A percentile compares a stretch with the other conserved stretches of the same genome.
Evolutionary conservation across 1,139 yeast genomes (phyloP).

Genomic region (Candida sp.): DNA sequence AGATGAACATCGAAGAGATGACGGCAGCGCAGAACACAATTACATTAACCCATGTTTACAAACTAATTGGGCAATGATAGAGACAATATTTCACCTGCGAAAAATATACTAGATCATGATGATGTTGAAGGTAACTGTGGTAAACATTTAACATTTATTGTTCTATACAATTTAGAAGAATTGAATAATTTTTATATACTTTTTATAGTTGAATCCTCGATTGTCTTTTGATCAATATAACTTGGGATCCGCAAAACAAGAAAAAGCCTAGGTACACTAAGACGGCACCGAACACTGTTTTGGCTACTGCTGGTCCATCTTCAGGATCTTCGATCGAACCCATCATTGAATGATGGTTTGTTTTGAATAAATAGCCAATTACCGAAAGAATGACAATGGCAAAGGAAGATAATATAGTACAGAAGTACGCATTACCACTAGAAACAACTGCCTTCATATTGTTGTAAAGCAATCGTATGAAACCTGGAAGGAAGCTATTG

Average conservation of each 20-base stretch:
- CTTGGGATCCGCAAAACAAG: slow-evolving; percentile 86
- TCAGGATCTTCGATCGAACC: slow-evolving; percentile 90
- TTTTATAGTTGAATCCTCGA: slow-evolving; percentile 44
- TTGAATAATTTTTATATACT: not conserved
- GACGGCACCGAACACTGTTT: slow-evolving; percentile 87
- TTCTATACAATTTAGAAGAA: slow-evolving; percentile 1
- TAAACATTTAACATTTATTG: not conserved
- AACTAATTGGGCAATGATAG: no score
- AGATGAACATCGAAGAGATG: no score
- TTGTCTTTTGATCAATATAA: slow-evolving; percentile 59
- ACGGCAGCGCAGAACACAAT: no score
- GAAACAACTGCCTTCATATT: slow-evolving; percentile 35
- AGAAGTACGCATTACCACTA: slow-evolving; percentile 88
- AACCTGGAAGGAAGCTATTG: no score
- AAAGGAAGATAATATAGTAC: slow-evolving; percentile 88
- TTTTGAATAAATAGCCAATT: slow-evolving; percentile 76
- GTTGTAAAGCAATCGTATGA: no score
- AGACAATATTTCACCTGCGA: no score
- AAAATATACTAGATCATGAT: no score
- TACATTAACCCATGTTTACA: no score
- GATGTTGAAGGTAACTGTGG: no score
- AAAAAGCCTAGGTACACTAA: slow-evolving; percentile 77
- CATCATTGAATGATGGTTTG: slow-evolving; percentile 86
- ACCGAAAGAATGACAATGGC: slow-evolving; percentile 85
- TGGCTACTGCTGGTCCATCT: slow-evolving; percentile 92